Conservation (phyloP, 1,284 basidiomycete genomes). For the Blastosporella zonata region DNA sequence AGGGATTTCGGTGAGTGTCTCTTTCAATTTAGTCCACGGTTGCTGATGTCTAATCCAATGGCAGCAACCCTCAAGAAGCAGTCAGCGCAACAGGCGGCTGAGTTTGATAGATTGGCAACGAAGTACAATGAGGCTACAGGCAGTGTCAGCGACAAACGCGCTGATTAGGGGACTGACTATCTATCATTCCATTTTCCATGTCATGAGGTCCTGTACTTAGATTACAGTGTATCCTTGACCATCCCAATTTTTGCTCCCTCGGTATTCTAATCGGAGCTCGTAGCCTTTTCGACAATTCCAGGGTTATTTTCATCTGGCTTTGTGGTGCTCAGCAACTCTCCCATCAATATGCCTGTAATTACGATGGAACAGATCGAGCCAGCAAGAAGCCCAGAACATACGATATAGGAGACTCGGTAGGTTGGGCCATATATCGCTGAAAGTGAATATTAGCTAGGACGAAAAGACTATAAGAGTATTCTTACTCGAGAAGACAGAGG, state of each 20-base stretch:
- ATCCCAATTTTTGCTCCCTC: background rate
- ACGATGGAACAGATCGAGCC: conserved; percentile 7
- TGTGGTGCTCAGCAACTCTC: conserved; percentile 4
- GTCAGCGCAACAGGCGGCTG: conserved; percentile 69
- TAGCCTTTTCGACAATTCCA: background rate
- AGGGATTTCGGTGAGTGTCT: conserved; percentile 68
- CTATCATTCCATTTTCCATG: background rate
- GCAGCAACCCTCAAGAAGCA: conserved; percentile 83
- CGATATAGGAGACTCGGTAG: conserved; percentile 13
- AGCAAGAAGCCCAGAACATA: conserved; percentile 12
- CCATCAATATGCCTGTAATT: conserved; percentile 11
- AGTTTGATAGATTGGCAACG: conserved; percentile 80
- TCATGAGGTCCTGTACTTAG: background rate
- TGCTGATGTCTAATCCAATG: conserved; percentile 4
- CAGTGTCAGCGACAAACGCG: conserved; percentile 34
- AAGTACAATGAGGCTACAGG: conserved; percentile 75
- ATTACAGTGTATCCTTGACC: background rate
- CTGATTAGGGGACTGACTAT: conserved; percentile 24
- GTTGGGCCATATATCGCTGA: conserved; percentile 15
- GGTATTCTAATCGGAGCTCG: background rate
- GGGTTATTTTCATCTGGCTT: background rate
- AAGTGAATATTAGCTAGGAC: background rate
- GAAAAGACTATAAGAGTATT: background rate
- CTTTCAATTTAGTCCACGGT: background rate
- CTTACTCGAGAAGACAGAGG: conserved; percentile 15